phyloP scores from a whole-genome alignment of 2,329 filamentous ascomycete species.

The Neofusicoccum umdonicola region DNA sequence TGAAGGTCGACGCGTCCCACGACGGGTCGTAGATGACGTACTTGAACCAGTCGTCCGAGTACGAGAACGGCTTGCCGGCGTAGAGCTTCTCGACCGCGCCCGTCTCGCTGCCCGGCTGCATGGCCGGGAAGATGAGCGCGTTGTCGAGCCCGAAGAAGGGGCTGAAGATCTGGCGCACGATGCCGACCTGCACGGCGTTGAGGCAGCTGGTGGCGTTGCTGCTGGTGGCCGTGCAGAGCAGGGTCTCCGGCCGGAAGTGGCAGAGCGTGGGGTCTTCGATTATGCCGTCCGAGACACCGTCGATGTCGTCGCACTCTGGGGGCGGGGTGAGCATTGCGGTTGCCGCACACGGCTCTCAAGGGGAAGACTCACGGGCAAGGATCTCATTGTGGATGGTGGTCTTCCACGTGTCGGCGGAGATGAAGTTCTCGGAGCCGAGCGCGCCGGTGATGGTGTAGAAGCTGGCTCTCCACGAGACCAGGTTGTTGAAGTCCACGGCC shows the following conservation, averaged over 20 bases:
- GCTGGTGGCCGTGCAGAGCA: slow-evolving; percentile 36
- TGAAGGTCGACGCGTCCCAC: slow-evolving; percentile 44
- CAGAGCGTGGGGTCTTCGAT: slow-evolving; percentile 47
- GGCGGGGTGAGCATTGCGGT: background rate
- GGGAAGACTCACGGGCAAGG: slow-evolving; percentile 30
- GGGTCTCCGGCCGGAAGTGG: slow-evolving; percentile 41
- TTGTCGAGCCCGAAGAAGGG: slow-evolving; percentile 45
- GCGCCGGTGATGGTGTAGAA: slow-evolving; percentile 32
- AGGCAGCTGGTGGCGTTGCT: slow-evolving; percentile 41
- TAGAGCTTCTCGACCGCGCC: slow-evolving; percentile 23
- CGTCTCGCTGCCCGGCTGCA: slow-evolving; percentile 50
- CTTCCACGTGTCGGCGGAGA: slow-evolving; percentile 40
- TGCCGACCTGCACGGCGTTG: slow-evolving; percentile 42
- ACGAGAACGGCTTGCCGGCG: slow-evolving; percentile 42
- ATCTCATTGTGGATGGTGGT: slow-evolving; percentile 43
- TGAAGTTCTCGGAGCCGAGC: slow-evolving; percentile 35
- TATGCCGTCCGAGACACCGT: slow-evolving; percentile 50
- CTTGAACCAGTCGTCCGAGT: slow-evolving; percentile 48
- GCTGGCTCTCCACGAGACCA: slow-evolving; percentile 33
- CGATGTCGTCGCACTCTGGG: slow-evolving; percentile 48
- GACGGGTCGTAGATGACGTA: slow-evolving; percentile 48
- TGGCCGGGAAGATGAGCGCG: slow-evolving; percentile 49
- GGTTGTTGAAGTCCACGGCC: slow-evolving; percentile 33
- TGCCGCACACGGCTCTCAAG: no score
- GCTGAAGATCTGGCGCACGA: slow-evolving; percentile 43